phyloP scores from a whole-genome alignment of 78 protist species.

The Polysphondylium violaceum region DNA sequence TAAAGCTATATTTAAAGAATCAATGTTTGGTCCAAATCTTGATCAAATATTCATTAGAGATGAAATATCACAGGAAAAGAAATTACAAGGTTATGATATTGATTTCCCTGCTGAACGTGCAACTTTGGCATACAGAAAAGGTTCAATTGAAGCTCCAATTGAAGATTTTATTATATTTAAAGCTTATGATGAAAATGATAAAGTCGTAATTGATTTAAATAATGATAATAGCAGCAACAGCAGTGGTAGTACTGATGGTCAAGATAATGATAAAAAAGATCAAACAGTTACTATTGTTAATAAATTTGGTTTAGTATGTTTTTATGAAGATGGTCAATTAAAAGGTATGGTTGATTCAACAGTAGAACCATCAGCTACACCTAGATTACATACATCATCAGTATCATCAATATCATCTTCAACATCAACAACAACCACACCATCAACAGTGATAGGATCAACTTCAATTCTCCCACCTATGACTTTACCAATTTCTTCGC shows the following conservation, averaged over 20 bases:
- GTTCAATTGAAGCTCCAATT: slow-evolving; percentile 4
- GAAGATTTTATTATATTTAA: slow-evolving; percentile 33
- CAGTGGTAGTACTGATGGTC: not conserved
- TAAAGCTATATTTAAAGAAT: slow-evolving; percentile 54
- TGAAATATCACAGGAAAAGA: slow-evolving; percentile 15
- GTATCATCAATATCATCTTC: not conserved
- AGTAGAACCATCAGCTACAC: not conserved
- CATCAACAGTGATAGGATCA: not conserved
- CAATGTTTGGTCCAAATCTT: slow-evolving; percentile 73
- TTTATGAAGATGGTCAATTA: slow-evolving; percentile 16
- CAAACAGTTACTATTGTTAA: slow-evolving; percentile 3
- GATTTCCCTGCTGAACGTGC: slow-evolving; percentile 39
- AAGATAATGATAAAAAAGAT: too few species aligned
- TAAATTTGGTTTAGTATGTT: slow-evolving; percentile 38
- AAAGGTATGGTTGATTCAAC: slow-evolving; percentile 35
- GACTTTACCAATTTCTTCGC: too few species aligned
- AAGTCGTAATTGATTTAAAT: slow-evolving; percentile 5
- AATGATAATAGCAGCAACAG: not conserved
- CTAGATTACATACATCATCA: not conserved
- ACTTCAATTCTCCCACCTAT: not conserved
- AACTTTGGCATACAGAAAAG: slow-evolving; percentile 31
- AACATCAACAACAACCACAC: not conserved
- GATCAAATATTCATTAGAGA: slow-evolving; percentile 37
- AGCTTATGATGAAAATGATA: slow-evolving; percentile 6
- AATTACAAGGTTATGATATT: slow-evolving; percentile 28